A percentile compares a stretch with the other conserved stretches of the same genome.
phyloP scores from a whole-genome alignment of 371 early-diverging fungal genomes.

The Sporodiniella umbellata region DNA sequence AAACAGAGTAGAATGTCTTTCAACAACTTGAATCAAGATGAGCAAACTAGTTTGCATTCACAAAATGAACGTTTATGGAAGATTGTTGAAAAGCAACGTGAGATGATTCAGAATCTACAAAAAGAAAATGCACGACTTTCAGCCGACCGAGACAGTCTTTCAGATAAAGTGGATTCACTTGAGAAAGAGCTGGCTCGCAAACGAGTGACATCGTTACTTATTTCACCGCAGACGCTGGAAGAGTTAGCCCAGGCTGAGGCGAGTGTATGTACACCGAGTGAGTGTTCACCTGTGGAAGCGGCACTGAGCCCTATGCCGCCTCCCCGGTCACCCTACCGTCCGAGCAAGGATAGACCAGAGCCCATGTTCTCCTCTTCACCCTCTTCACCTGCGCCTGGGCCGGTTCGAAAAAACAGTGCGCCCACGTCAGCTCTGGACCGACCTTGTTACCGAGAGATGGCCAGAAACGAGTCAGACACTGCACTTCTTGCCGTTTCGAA shows the following conservation, averaged over 20 bases:
- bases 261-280: conserved; percentile 9
- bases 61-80: conserved; percentile 90
- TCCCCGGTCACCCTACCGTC: conserved; percentile 29
- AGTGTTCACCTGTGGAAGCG: background rate
- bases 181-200: conserved; percentile 28
- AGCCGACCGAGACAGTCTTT: conserved; percentile 54
- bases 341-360: conserved; percentile 17
- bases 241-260: conserved; percentile 31
- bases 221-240: conserved; percentile 30
- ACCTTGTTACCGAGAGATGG: too few species aligned
- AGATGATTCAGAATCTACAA: conserved; percentile 75
- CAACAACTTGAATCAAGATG: conserved; percentile 11
- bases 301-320: conserved; percentile 24
- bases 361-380: background rate
- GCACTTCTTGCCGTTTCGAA: too few species aligned
- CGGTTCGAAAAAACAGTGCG: too few species aligned
- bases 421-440: conserved; percentile 16
- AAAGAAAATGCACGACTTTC: conserved; percentile 52
- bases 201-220: conserved; percentile 28
- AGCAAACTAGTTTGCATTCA: conserved; percentile 23
- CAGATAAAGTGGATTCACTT: conserved; percentile 29
- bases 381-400: too few species aligned
- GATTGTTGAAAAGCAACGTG: conserved; percentile 84
- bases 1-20: background rate
- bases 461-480: too few species aligned